Evolutionary conservation across 257 asterid genomes (phyloP), one percentile per base, ranked within the genome.

Genomic region (Datura wrightii): DNA sequence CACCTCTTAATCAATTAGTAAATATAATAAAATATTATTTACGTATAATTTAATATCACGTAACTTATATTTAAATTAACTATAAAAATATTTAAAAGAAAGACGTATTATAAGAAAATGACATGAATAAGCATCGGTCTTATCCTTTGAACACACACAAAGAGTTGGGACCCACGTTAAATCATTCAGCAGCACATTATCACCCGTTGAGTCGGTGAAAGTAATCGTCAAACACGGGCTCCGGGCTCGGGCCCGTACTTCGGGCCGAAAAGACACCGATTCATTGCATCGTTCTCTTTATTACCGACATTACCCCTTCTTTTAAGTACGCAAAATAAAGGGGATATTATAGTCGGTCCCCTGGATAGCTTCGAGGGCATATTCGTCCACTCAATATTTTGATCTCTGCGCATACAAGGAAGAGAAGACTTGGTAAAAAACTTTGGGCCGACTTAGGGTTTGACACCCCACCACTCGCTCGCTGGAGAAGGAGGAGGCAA

Each of bases 371-470:
- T 70, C 7, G 54, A 31, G 81, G 81, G 81, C 14, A 74, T 74
- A 15, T 74, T 74, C 1, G 81, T 74, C 81, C 81, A 13, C 60
- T 19, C 16, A 48, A 48, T 48, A n/a, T 74, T 2, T 24, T 74
- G 41, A 11, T 74, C 60, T 48, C 42, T 13, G 3, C 18, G 11
- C 7, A 19, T 74, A 74, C 80, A 74, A 46, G n/a, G 42, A 74
- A 36, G 80, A 46, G 39, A 52, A 15, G 48, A 48, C 80, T 10
- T 46, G 42, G 60, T 74, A 48, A 36, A 48, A 6, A 3, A 39
- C 3, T 10, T 59, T 24, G 48, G 84, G 84, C 84, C 56, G 84
- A 81, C 46, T 81, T 81, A 60, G 84, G 84, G 76, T 81, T 81
- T 81, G 58, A 36, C 84, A n/a, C 6, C 2, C 19, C 10, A 8